Base-by-base conservation (phyloP, 2,329 filamentous ascomycete species). In the Pseudopithomyces maydicus region DNA sequence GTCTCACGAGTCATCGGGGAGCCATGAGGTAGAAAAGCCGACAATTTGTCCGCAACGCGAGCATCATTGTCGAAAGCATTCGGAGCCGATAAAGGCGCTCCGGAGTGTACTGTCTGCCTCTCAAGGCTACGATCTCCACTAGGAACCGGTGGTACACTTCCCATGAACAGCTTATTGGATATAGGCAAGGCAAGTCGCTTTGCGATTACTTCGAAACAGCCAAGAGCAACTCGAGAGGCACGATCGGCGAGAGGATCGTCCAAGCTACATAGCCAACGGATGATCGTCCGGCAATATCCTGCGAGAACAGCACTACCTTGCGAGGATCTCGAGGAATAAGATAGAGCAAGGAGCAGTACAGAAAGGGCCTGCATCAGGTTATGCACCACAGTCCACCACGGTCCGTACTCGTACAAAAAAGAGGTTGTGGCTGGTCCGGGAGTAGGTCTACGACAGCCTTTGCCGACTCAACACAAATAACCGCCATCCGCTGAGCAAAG, bases 321-420 rank as follows among this genome's bases (percentile, higher is more conserved):
- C 17, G 66, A 62, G 0, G 66, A 66, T 15, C 59, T 53, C 3
- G 66, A 56, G 2, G 61, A 58, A 48, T 71, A 69, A 1, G 74
- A 75, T 26, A 79, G 58, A 46, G 72, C 75, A 17, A 77, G 68
- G 56, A 78, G 67, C 29, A 79, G 64, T 26, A 78, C 65, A 6
- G 73, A 70, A 3, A 71, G 62, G 0, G 77, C 74, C 59, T 79
- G 78, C 67, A 78, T 74, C 22, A 79, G 54, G 46, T 76, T 69
- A 26, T 73, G 69, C n/a, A 78, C 63, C 20, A 76, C 61, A 52
- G 70, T 74, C 76, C 76, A 79, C 78, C 78, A 80, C 2, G 78
- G 78, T 1, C 70, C 70, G 20, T 69, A 64, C 35, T 70, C 55
- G 52, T 77, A 76, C 6, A 73, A 45, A 62, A 61, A 2, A 69